These are phyloP conservation scores for Meyerozyma athensensis DNA, from an alignment of 1,139 yeast species.

Conservation along the genomic window DNA sequence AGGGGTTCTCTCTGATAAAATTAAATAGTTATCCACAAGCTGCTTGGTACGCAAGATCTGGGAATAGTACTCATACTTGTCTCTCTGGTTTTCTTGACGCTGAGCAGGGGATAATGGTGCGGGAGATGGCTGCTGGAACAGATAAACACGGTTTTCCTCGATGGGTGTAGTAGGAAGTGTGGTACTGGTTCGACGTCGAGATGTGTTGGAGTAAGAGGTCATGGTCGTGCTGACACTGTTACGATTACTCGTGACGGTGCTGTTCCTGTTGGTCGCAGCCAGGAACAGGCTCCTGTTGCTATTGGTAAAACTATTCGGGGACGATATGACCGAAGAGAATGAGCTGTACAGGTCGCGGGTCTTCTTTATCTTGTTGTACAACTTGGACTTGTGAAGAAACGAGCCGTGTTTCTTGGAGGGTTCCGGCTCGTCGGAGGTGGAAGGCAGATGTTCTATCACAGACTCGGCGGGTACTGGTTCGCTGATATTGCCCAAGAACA, in stretches of 20 bases:
- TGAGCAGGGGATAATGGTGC: slow-evolving; percentile 19
- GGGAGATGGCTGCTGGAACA: slow-evolving; percentile 11
- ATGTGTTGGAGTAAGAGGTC: slow-evolving; percentile 17
- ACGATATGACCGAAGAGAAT: slow-evolving; percentile 22
- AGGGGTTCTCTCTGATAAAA: slow-evolving; percentile 13
- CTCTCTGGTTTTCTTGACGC: slow-evolving; percentile 29
- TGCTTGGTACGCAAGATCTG: slow-evolving; percentile 18
- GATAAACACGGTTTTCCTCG: slow-evolving; percentile 9
- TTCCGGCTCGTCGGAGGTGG: neutral
- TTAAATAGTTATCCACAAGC: slow-evolving; percentile 15
- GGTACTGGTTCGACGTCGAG: slow-evolving; percentile 24
- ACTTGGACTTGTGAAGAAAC: slow-evolving; percentile 28
- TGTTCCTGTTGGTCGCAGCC: neutral
- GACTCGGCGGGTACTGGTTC: slow-evolving; percentile 2
- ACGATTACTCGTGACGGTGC: slow-evolving; percentile 8
- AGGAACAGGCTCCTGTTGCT: slow-evolving; percentile 12
- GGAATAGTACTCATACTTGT: slow-evolving; percentile 35
- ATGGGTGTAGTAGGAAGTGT: slow-evolving; percentile 14
- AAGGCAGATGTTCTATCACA: neutral
- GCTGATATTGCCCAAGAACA: slow-evolving; percentile 17
- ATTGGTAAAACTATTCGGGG: slow-evolving; percentile 14
- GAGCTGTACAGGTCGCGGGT: slow-evolving; percentile 37
- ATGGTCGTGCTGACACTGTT: slow-evolving; percentile 24
- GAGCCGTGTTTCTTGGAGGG: neutral
- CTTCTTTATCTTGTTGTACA: slow-evolving; percentile 36